Evolutionary conservation across 768 basidiomycete genomes (phyloP).

Genomic region (Tricholoma furcatifolium): DNA sequence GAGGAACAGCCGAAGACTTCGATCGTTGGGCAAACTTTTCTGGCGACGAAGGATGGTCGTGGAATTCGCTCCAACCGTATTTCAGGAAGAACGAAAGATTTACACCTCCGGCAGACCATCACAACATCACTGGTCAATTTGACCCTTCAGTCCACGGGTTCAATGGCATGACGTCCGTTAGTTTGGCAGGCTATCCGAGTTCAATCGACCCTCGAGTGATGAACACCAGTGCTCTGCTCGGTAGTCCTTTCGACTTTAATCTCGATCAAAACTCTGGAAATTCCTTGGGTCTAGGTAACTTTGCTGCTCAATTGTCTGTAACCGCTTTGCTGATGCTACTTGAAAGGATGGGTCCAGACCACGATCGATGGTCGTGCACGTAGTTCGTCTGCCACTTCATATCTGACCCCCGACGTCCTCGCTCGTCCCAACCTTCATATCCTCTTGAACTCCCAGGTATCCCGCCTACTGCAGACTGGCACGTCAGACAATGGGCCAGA

Average conservation of each 20-base stretch:
- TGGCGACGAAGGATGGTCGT: slow-evolving; percentile 2
- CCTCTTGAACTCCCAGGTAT: slow-evolving; percentile 3
- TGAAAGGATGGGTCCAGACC: slow-evolving; percentile 18
- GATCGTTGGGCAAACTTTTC: not conserved
- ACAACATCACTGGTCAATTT: slow-evolving; percentile 25
- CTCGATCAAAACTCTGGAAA: slow-evolving; percentile 18
- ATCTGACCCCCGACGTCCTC: slow-evolving; percentile 13
- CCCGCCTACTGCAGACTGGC: slow-evolving; percentile 4
- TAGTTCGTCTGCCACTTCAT: slow-evolving; percentile 23
- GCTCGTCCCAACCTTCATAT: slow-evolving; percentile 6
- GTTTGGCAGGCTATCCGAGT: slow-evolving; percentile 18
- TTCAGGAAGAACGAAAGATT: slow-evolving; percentile 20
- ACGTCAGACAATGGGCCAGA: not conserved
- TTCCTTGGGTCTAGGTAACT: slow-evolving; percentile 15
- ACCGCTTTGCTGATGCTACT: not conserved
- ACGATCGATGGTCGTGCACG: slow-evolving; percentile 18
- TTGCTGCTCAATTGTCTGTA: not conserved
- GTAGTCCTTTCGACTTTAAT: slow-evolving; percentile 17
- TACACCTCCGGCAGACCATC: slow-evolving; percentile 22
- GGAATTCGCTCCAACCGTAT: not conserved
- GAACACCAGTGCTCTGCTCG: slow-evolving; percentile 19
- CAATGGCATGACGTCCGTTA: slow-evolving; percentile 20
- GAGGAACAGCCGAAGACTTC: not conserved
- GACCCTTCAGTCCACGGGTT: slow-evolving; percentile 25
- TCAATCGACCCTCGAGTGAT: slow-evolving; percentile 23